A percentile compares a stretch with the other conserved stretches of the same genome.
Conservation (phyloP, 805 yeast genomes). For the Myxozyma mucilagina region DNA sequence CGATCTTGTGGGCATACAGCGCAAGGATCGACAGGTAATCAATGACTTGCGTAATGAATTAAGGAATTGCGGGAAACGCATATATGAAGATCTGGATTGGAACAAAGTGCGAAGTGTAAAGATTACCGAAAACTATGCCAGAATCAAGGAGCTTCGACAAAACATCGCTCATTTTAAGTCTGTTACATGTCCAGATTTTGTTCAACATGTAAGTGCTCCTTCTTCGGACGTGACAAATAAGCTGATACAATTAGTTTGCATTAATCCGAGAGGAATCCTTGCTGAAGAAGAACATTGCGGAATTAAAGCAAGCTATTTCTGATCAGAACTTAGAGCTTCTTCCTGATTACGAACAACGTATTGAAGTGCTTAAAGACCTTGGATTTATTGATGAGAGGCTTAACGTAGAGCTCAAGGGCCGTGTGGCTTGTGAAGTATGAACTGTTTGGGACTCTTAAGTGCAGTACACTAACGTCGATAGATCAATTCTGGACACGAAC, state of each 20-base stretch:
- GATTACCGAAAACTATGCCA: constrained; percentile 43
- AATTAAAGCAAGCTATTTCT: constrained; percentile 63
- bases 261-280: constrained; percentile 50
- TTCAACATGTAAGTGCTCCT: constrained; percentile 21
- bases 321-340: constrained; percentile 86
- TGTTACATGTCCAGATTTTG: constrained; percentile 41
- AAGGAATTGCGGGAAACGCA: not conserved
- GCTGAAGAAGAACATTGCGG: constrained; percentile 53
- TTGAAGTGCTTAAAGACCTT: constrained; percentile 73
- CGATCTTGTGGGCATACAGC: constrained; percentile 12
- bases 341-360: constrained; percentile 91
- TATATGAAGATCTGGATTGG: constrained; percentile 46
- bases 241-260: constrained; percentile 20
- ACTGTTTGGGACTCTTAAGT: not conserved
- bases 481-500: constrained; percentile 85
- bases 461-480: not conserved
- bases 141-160: constrained; percentile 43
- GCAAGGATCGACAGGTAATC: constrained; percentile 5
- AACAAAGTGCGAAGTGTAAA: constrained; percentile 41
- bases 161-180: constrained; percentile 39
- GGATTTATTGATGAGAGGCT: constrained; percentile 74
- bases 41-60: constrained; percentile 12
- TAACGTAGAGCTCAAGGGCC: constrained; percentile 79
- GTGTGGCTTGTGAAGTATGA: constrained; percentile 81
- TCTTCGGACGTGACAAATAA: not conserved